Evolutionary conservation across 768 basidiomycete genomes (phyloP), one percentile per base, ranked within the genome.

Genomic region (Rhodotorula babjevae): DNA sequence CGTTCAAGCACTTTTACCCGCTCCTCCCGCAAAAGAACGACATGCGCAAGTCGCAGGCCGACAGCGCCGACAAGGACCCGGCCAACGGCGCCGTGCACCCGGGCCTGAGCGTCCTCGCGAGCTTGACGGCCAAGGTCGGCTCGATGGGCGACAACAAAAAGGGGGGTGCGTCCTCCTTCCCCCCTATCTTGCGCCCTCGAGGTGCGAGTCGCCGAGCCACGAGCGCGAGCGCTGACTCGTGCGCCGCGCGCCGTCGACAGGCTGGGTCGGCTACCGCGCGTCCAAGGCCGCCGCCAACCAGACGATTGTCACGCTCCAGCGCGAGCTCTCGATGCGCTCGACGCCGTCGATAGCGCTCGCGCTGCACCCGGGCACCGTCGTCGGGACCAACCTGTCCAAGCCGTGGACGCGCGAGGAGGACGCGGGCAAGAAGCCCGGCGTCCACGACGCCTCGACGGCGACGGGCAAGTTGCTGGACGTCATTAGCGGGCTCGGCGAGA

Each of bases 271-370:
- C 25, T 77, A 68, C 63, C 61, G 65, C 62, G 82, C 82, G 5
- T 83, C 83, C 33, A 84, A 84, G 74, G 81, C 83, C 3, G 83
- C 83, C 3, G 71, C 82, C 46, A 84, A 84, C 69, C 82, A 83
- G 66, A 65, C 81, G 52, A 78, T 83, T 61, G 73, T 79, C 36
- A 80, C 79, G 1, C 73, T 83, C 14, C 81, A 83, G 66, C 82
- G 82, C 56, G 83, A 83, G 74, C 80, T 82, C 53, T 70, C 78
- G 61, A 44, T 73, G 12, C 72, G 67, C 19, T 63, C 64, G 33
- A 68, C 61, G 15, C 71, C 71, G 25, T 55, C 58, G 18, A 68
- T 68, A 52, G 71, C 71, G 2, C 50, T 52, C 66, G 79, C 81
- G 16, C 73, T 73, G 44, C 77, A 76, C 69, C 76, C 76, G 9